These are phyloP conservation scores for Elaeis oleifera DNA, from an alignment of 202 grass and related monocot genomes.

Conservation along the genomic window DNA sequence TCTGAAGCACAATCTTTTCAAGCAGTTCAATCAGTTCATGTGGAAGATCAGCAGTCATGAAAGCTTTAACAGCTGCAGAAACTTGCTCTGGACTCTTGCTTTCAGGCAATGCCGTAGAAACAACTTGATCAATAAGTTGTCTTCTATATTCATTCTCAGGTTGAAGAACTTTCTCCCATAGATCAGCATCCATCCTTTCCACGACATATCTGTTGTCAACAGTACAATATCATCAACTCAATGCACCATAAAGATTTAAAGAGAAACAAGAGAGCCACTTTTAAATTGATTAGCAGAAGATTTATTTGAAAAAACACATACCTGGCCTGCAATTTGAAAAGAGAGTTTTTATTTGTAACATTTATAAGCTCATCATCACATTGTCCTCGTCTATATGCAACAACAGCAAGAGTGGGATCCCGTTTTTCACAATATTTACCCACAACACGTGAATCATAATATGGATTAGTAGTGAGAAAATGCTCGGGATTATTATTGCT, in stretches of 20 bases:
- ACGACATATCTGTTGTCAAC: constrained; percentile 68
- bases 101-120: constrained; percentile 89
- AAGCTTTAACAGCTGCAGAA: constrained; percentile 95
- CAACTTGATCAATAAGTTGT: constrained; percentile 95
- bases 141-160: constrained; percentile 99
- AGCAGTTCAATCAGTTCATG: constrained; percentile 96
- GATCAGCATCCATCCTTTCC: constrained; percentile 94
- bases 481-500: constrained; percentile 98
- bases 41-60: constrained; percentile 95
- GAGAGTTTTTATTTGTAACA: constrained; percentile 90
- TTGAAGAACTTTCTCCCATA: constrained; percentile 97
- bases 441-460: constrained; percentile 93
- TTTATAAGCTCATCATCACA: constrained; percentile 91
- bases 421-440: constrained; percentile 97
- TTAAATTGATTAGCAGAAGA: neutral
- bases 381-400: constrained; percentile 83
- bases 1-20: constrained; percentile 96
- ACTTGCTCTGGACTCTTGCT: constrained; percentile 99
- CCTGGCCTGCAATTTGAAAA: constrained; percentile 95
- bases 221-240: constrained; percentile 3
- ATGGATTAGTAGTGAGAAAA: constrained; percentile 94
- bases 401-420: constrained; percentile 98
- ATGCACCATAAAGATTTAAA: neutral
- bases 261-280: neutral
- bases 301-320: constrained; percentile 27